Conservation (phyloP, 306 rosid species). For the Glycine latifolia region DNA sequence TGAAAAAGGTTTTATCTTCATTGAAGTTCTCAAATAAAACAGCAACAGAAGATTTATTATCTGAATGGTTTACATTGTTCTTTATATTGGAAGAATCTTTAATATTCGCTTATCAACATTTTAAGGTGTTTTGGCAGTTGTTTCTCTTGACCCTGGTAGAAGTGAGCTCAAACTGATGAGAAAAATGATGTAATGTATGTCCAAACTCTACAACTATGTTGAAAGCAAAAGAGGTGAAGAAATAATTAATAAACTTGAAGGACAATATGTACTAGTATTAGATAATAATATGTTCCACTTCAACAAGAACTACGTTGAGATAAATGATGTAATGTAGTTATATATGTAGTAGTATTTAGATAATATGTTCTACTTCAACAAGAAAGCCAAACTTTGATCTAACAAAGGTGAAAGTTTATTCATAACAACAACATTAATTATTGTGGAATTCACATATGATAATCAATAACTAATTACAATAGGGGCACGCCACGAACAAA, state of each 20-base stretch:
- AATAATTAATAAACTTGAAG: neutral
- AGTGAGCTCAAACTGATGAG: conserved; percentile 8
- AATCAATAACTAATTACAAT: conserved; percentile 42
- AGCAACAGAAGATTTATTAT: neutral
- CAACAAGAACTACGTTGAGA: neutral
- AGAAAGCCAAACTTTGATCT: conserved; percentile 17
- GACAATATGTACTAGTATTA: neutral
- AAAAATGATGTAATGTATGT: neutral
- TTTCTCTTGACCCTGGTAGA: neutral
- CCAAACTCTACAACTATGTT: neutral
- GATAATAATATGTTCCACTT: neutral
- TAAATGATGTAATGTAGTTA: no score
- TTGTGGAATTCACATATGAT: conserved; percentile 38
- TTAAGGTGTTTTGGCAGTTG: neutral
- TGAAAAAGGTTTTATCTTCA: neutral
- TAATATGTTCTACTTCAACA: neutral
- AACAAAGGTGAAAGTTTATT: conserved; percentile 30
- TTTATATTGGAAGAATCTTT: conserved; percentile 7
- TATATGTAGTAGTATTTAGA: neutral
- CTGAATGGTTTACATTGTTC: neutral
- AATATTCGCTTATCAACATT: neutral
- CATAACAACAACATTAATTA: conserved; percentile 16
- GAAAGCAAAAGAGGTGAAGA: neutral
- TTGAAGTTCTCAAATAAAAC: conserved; percentile 9
- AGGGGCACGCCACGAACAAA: conserved; percentile 23